Evolutionary conservation across 2,329 filamentous ascomycete species (phyloP).

Genomic region (Pseudogymnoascus verrucosus): DNA sequence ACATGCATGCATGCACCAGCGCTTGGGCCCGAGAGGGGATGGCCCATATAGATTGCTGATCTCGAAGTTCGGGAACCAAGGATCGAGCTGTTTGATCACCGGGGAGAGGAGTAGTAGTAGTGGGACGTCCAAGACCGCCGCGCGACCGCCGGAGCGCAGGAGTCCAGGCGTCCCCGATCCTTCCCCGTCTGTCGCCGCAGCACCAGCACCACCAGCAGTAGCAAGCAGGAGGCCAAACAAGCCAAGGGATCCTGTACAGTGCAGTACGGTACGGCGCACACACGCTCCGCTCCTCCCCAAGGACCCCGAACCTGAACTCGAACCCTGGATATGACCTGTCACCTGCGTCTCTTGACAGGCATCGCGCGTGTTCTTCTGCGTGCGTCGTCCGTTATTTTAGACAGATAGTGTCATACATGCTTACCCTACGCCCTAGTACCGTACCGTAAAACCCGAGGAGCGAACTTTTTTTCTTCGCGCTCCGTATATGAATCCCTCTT

Average conservation of each 20-base stretch:
- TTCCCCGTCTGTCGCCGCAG: not conserved
- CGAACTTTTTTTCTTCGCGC: not conserved
- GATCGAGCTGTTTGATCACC: slow-evolving; percentile 1
- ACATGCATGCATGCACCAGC: not conserved
- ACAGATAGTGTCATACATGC: not conserved
- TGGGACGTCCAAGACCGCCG: not conserved
- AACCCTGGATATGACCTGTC: slow-evolving; percentile 3
- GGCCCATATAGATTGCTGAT: not conserved
- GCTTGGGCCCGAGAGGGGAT: not conserved
- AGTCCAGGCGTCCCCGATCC: not conserved
- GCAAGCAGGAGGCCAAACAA: not conserved
- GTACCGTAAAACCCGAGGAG: not conserved
- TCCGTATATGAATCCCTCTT: not conserved
- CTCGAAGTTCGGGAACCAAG: not conserved
- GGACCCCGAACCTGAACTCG: not conserved
- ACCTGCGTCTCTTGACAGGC: not conserved
- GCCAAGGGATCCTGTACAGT: not conserved
- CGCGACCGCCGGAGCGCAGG: not conserved
- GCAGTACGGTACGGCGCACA: not conserved
- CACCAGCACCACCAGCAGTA: not conserved
- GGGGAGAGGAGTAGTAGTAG: not conserved
- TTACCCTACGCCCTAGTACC: not conserved
- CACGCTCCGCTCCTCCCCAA: not conserved
- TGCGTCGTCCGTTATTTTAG: not conserved
- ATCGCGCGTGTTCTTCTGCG: not conserved